Evolutionary conservation across 257 asterid genomes (phyloP).

Genomic region (Ehretia macrophylla): DNA sequence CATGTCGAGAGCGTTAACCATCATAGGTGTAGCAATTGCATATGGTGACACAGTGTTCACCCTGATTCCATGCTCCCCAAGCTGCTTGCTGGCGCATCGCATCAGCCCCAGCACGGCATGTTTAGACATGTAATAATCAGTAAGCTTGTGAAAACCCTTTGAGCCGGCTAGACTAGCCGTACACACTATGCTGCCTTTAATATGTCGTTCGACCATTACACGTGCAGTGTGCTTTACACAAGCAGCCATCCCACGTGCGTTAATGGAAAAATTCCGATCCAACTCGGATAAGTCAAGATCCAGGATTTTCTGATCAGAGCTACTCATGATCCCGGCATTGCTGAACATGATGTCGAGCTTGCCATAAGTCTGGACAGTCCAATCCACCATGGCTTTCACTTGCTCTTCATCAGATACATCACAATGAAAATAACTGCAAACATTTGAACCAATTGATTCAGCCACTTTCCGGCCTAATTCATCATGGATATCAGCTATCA

Average conservation of each 20-base stretch:
- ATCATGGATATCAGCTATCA: too few species aligned
- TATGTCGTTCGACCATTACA: conserved; percentile 15
- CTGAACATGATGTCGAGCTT: conserved; percentile 26
- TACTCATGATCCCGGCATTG: conserved; percentile 20
- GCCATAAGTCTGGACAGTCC: conserved; percentile 9
- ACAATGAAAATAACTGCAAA: conserved; percentile 18
- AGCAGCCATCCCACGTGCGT: conserved; percentile 12
- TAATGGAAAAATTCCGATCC: not conserved
- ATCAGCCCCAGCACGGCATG: conserved; percentile 31
- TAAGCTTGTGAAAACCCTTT: not conserved
- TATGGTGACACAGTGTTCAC: conserved; percentile 28
- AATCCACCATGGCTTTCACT: conserved; percentile 22
- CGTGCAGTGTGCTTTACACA: conserved; percentile 20
- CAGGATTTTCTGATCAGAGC: conserved; percentile 1
- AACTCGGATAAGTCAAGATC: conserved; percentile 7
- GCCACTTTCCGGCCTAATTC: too few species aligned
- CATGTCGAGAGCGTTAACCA: not conserved
- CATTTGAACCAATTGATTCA: conserved; percentile 15
- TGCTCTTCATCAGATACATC: conserved; percentile 18
- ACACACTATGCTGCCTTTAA: conserved; percentile 23
- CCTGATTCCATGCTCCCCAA: conserved; percentile 22
- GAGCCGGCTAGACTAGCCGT: conserved; percentile 14
- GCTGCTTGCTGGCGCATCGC: conserved; percentile 16
- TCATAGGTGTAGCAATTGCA: conserved; percentile 12
- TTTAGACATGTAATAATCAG: conserved; percentile 18